Conservation (phyloP, 1,284 basidiomycete species). For the Boletus semigastroideus region DNA sequence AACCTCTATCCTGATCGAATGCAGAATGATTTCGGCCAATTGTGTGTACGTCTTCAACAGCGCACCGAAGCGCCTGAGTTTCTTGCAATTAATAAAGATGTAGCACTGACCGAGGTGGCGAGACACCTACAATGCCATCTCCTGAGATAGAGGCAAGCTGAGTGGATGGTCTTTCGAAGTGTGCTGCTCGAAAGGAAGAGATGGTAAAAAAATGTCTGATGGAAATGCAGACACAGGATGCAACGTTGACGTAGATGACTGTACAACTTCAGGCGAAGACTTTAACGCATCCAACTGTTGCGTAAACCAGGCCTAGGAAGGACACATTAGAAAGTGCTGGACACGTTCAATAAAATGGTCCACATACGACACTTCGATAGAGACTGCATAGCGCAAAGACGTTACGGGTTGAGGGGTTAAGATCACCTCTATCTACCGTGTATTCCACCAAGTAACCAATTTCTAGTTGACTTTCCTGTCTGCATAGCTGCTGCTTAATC, state of each 20-base stretch:
- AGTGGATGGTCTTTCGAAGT: constrained; percentile 44
- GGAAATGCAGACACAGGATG: constrained; percentile 52
- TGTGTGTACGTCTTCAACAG: constrained; percentile 89
- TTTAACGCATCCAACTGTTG: constrained; percentile 67
- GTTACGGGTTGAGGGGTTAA: constrained; percentile 78
- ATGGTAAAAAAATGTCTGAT: constrained; percentile 48
- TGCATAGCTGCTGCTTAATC: constrained; percentile 57
- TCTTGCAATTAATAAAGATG: constrained; percentile 5
- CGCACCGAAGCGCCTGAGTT: constrained; percentile 80
- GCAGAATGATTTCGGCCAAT: constrained; percentile 82
- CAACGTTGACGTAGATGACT: constrained; percentile 49
- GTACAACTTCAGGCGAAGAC: constrained; percentile 53
- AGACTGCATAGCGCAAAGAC: constrained; percentile 78
- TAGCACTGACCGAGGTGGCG: background rate
- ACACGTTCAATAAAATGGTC: background rate
- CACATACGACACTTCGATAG: constrained; percentile 82
- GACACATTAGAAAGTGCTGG: constrained; percentile 7
- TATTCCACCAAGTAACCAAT: constrained; percentile 57
- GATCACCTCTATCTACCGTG: constrained; percentile 58
- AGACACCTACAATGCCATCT: constrained; percentile 79
- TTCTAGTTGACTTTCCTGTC: constrained; percentile 79
- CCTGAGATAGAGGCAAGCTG: constrained; percentile 75
- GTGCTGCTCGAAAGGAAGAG: constrained; percentile 37
- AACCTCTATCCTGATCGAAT: constrained; percentile 88
- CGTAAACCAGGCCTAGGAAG: constrained; percentile 80